A percentile compares a stretch with the other conserved stretches of the same genome.
Conservation (phyloP, 2,329 filamentous ascomycete genomes). For the Stagonosporopsis tanaceti region DNA sequence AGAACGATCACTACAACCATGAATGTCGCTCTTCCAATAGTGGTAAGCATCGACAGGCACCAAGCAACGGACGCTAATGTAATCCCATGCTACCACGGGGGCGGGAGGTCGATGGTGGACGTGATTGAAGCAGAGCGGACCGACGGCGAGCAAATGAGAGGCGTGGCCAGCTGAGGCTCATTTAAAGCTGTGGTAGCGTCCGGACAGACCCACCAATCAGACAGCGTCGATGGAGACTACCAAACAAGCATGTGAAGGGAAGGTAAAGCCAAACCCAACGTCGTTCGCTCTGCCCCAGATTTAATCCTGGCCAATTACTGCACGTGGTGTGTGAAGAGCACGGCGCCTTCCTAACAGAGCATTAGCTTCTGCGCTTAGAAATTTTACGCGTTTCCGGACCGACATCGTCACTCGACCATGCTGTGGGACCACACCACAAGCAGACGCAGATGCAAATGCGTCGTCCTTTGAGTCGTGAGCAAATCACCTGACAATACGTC, state of each 20-base stretch:
- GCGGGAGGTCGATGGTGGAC: constrained; percentile 6
- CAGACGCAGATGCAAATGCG: constrained; percentile 1
- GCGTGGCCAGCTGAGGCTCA: constrained; percentile 22
- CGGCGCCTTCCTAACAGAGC: constrained; percentile 25
- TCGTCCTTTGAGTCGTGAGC: neutral
- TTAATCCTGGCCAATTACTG: constrained; percentile 25
- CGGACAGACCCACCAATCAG: constrained; percentile 20
- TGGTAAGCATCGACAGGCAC: constrained; percentile 20
- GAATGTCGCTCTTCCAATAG: constrained; percentile 7
- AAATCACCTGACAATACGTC: neutral
- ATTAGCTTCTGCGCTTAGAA: constrained; percentile 22
- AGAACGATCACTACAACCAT: constrained; percentile 1
- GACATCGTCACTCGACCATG: constrained; percentile 14
- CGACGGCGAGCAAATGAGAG: constrained; percentile 28
- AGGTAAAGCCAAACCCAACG: constrained; percentile 18
- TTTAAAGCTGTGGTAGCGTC: constrained; percentile 21
- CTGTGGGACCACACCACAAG: constrained; percentile 13
- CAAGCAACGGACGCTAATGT: constrained; percentile 23
- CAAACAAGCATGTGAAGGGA: constrained; percentile 26
- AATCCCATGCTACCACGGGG: constrained; percentile 23
- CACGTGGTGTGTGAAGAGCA: constrained; percentile 22
- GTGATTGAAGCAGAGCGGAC: constrained; percentile 22
- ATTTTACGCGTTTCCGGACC: constrained; percentile 9
- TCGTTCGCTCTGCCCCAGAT: constrained; percentile 23
- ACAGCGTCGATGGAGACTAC: neutral